Evolutionary conservation across 2,329 filamentous ascomycete species (phyloP), one percentile per base, ranked within the genome.

Genomic region (Alternaria infectoria): DNA sequence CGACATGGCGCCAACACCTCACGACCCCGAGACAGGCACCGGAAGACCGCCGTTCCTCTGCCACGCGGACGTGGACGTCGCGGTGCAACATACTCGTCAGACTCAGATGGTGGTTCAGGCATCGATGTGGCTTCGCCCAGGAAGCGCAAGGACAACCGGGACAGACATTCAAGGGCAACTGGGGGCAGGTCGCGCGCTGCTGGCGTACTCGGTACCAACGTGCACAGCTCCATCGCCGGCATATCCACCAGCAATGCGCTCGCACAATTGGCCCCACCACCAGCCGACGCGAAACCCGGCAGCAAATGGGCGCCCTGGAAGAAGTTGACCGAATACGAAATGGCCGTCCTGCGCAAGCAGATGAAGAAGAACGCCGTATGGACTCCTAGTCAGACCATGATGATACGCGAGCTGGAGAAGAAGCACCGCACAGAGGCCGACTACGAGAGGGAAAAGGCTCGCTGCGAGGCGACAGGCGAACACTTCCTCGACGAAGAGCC

Each of bases 341-440:
- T 90, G 87, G 88, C 88, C 6, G 87, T 89, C 66, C 84, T 96
- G 8, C 85, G 92, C 64, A 96, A 96, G 81, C 86, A 91, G 17
- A 96, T 96, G 92, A 96, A 96, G 86, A 96, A 96, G 84, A 96
- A 96, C 74, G 91, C 92, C 0, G 90, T 92, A 5, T 96, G 92
- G 92, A 89, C 88, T 3, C 92, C 92, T 0, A 94, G 91, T 66
- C 91, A 93, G 71, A 94, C 92, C 0, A 96, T 96, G 92, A 92
- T 95, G 67, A 88, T 91, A 15, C 86, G 92, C 28, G 92, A 95
- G 79, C 86, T 96, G 1, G 91, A 91, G 76, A 84, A 84, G 19
- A 85, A 93, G 17, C 89, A 89, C 1, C 89, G 92, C 55, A 84
- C 83, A 26, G 70, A 77, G 30, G 74, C 73, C 49, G 80, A 78